Evolutionary conservation across 371 early-diverging fungal species (phyloP).

Genomic region (Apophysomyces ossiformis): DNA sequence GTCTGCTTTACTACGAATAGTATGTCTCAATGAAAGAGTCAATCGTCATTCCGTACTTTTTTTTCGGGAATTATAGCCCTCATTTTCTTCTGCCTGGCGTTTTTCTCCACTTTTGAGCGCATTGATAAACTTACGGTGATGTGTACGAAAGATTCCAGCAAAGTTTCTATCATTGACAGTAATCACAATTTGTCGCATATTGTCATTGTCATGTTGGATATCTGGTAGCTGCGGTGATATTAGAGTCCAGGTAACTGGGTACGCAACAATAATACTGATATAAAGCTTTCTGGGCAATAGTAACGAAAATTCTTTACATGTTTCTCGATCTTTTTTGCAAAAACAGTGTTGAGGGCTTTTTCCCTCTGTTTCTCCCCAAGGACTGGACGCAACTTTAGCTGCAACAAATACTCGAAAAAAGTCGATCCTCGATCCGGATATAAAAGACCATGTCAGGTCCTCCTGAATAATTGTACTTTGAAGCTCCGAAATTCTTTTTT

Average conservation of each 20-base stretch:
- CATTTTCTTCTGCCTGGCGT: neutral
- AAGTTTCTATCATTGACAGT: neutral
- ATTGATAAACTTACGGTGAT: neutral
- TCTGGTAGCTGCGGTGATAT: neutral
- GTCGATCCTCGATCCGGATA: neutral
- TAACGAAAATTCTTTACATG: neutral
- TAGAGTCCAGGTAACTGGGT: neutral
- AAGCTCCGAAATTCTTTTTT: too few species aligned
- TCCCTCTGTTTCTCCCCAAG: neutral
- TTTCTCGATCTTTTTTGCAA: neutral
- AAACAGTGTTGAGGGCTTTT: neutral
- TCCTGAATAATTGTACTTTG: too few species aligned
- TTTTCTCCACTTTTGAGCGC: neutral
- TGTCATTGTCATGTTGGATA: neutral
- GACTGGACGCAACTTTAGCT: neutral
- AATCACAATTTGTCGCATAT: neutral
- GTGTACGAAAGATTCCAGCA: neutral
- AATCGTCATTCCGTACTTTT: neutral
- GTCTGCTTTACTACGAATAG: neutral
- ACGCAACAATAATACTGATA: neutral
- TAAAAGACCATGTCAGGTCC: conserved; percentile 3
- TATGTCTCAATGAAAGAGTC: neutral
- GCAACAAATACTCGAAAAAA: neutral
- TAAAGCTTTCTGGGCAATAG: neutral
- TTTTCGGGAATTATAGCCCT: neutral